A percentile compares a stretch with the other conserved stretches of the same genome.
phyloP scores from a whole-genome alignment of 2,329 filamentous ascomycete genomes.

The Dactylonectria macrodidyma region DNA sequence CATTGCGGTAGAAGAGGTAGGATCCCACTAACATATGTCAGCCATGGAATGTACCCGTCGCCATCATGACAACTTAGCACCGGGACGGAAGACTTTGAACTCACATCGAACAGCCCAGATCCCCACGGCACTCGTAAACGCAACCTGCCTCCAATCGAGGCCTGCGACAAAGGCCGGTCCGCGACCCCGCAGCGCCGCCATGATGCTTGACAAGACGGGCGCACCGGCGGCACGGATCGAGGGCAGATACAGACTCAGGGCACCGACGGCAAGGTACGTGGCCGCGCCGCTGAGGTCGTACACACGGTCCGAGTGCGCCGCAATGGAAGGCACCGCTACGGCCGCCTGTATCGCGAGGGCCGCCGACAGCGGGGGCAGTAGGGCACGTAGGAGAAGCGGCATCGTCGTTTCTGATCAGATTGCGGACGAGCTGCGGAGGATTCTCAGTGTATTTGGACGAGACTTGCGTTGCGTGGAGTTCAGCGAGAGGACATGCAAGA shows the following conservation, averaged over 20 bases:
- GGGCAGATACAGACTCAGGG: conserved; percentile 67
- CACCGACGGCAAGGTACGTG: conserved; percentile 76
- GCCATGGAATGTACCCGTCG: too few relatives aligned
- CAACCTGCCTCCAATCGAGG: conserved; percentile 71
- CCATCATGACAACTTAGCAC: background rate
- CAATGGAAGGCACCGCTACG: conserved; percentile 74
- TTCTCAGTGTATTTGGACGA: background rate
- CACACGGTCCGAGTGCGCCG: conserved; percentile 74
- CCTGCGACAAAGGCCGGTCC: conserved; percentile 47
- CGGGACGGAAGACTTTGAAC: conserved; percentile 40
- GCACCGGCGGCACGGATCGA: conserved; percentile 62
- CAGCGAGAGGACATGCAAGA: conserved; percentile 7
- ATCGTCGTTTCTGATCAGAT: conserved; percentile 23
- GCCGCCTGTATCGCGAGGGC: conserved; percentile 75
- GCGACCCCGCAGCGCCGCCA: conserved; percentile 10
- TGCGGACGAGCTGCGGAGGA: background rate
- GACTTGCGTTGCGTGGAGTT: background rate
- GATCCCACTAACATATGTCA: conserved; percentile 66
- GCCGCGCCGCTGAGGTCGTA: conserved; percentile 78
- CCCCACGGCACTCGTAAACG: conserved; percentile 55
- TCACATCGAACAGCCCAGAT: conserved; percentile 75
- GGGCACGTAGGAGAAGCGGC: conserved; percentile 57
- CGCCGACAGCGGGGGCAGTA: conserved; percentile 74
- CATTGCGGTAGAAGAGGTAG: conserved; percentile 75
- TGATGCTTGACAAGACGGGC: conserved; percentile 63